Base-by-base conservation (phyloP, 345 rosid species). In the Geranium brycei region DNA sequence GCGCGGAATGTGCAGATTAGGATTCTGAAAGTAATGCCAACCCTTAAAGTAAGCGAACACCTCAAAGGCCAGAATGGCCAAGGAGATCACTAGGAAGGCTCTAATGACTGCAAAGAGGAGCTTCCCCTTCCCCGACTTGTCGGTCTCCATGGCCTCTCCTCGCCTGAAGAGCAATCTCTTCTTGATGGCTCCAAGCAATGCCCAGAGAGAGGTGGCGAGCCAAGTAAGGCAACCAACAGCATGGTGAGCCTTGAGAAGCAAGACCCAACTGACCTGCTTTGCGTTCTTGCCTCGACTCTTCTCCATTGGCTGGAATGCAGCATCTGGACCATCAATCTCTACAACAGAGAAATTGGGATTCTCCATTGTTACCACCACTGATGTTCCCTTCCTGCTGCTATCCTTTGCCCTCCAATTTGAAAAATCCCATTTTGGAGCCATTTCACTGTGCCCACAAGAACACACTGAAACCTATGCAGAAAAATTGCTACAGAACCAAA, bases 351-450 rank as follows among this genome's bases (percentile, higher is more conserved):
- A 86, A 65, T 79, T 88, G 28, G 96, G 89, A 72, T 83, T 86
- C 77, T 83, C 96, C 96, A 91, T 91, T 71, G 81, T 91, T 10
- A 88, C 96, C 11, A 86, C 91, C 60, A 91, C 96, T 1, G 97
- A 91, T 17, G 89, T 82, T 19, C 96, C 93, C 66, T 77, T 83
- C 77, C 81, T 79, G 58, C 76, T 78, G 56, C 76, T 72, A 4
- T 83, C 82, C 58, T 86, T 85, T 16, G 79, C 72, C 95, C 92
- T 80, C 87, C 86, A 83, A 19, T 76, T 80, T 14, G 86, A 79
- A 74, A 87, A 91, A 76, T 88, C 80, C 70, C 81, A 72, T 61
- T 86, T 75, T 38, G 89, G 83, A 74, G 87, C 85, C 95, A 91
- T 91, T 65, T 75, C 40, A n/a, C 14, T 12, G 7, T 15, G 4